Percentiles rank a stretch among this genome's conserved stretches.
phyloP scores from a whole-genome alignment of 805 yeast genomes.

The Hanseniaspora nectarophila region DNA sequence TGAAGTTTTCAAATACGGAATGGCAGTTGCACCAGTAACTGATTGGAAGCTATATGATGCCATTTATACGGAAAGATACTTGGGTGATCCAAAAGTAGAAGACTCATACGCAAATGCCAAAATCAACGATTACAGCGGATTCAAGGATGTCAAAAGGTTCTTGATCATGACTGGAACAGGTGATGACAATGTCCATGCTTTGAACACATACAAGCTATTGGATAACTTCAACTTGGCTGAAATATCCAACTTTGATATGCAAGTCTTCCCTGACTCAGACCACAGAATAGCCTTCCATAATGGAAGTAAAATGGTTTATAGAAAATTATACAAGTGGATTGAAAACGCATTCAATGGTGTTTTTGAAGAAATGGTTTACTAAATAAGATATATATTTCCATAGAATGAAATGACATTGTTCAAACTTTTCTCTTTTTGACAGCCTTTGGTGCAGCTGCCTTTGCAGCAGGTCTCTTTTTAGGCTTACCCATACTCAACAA shows the following conservation, averaged over 20 bases:
- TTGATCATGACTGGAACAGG: conserved; percentile 72
- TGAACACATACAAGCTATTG: conserved; percentile 50
- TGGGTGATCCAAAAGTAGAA: conserved; percentile 39
- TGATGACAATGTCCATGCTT: conserved; percentile 74
- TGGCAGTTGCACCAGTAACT: conserved; percentile 80
- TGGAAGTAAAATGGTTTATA: conserved; percentile 62
- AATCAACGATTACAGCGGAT: conserved; percentile 32
- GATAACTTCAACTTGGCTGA: conserved; percentile 42
- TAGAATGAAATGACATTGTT: too few species aligned
- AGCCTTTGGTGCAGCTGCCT: conserved; percentile 14
- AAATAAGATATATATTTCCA: neutral
- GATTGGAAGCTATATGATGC: conserved; percentile 67
- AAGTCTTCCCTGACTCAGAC: conserved; percentile 85
- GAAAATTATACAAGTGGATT: conserved; percentile 60
- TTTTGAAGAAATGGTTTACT: conserved; percentile 19
- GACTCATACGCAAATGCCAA: conserved; percentile 41
- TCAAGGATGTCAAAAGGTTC: conserved; percentile 43
- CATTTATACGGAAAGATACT: conserved; percentile 66
- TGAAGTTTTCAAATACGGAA: conserved; percentile 55
- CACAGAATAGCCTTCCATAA: conserved; percentile 73
- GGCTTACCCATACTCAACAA: conserved; percentile 24
- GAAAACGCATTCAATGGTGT: conserved; percentile 41
- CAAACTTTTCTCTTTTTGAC: conserved; percentile 20
- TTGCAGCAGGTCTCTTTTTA: conserved; percentile 19
- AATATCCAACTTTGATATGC: conserved; percentile 73